Base-by-base conservation (phyloP, 2,329 filamentous ascomycete species). In the Zelopaecilomyces penicillatus region DNA sequence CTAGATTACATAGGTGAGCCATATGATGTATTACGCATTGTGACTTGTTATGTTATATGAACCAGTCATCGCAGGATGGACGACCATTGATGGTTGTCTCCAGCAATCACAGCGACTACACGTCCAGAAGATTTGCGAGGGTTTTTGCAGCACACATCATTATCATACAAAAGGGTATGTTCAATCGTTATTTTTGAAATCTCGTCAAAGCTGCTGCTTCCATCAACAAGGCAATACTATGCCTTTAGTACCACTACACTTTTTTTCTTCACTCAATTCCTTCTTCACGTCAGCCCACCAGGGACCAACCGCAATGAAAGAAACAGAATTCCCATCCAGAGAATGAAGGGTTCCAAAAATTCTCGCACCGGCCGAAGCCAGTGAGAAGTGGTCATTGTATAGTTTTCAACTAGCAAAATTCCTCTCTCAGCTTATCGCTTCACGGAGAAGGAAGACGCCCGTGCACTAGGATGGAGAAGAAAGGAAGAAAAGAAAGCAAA, bases 361-460 rank as follows among this genome's bases (percentile, higher is more conserved):
- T 85, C 66, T 80, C 81, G 71, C 57, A 72, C 71, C 77, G 73
- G 80, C 71, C 74, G 68, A 76, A 75, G 76, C 74, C 79, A 76
- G 75, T 70, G 66, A 74, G 70, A 70, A 85, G 82, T 71, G 69
- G 82, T 85, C 80, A 80, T 70, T 73, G 60, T 75, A 77, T 85
- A 86, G 82, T 85, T 86, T 85, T 85, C 82, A 86, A 86, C 82
- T 84, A 85, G 82, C 82, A 85, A 85, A 85, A 83, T 82, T 85
- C 82, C 78, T 85, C 82, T 85, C 81, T 83, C 80, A 66, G 65
- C 65, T 66, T 76, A 80, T 80, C 76, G 78, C 80, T 78, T 85
- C 65, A 67, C 63, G 64, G 65, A 67, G 64, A 67, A 67, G 64
- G 65, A 67, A 67, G 81, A 82, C 75, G 81, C 82, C 82, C 80